These are phyloP conservation scores for Trichoderma sp. DNA, from an alignment of 2,329 filamentous ascomycete species.

Conservation along the genomic window DNA sequence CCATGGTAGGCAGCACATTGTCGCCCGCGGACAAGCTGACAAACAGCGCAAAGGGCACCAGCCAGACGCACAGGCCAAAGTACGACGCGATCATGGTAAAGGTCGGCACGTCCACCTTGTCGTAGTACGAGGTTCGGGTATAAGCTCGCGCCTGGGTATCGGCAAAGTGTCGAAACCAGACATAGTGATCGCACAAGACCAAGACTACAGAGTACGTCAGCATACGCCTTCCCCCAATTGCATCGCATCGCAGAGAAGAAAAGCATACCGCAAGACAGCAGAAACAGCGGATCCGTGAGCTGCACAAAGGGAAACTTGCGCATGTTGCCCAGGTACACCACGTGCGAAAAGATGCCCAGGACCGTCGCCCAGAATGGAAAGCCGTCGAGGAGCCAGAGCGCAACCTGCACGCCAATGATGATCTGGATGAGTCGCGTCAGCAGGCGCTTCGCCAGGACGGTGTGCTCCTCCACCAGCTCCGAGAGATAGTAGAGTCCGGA, in stretches of 20 bases:
- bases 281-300: slow-evolving; percentile 82
- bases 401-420: slow-evolving; percentile 71
- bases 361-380: slow-evolving; percentile 76
- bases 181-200: slow-evolving; percentile 86
- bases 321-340: slow-evolving; percentile 88
- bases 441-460: slow-evolving; percentile 86
- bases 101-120: slow-evolving; percentile 66
- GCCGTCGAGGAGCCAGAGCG: slow-evolving; percentile 80
- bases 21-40: slow-evolving; percentile 92
- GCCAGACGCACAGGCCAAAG: slow-evolving; percentile 95
- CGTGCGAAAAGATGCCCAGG: slow-evolving; percentile 77
- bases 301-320: slow-evolving; percentile 74
- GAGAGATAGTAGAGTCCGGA: slow-evolving; percentile 99
- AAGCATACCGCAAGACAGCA: slow-evolving; percentile 73
- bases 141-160: slow-evolving; percentile 60
- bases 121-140: slow-evolving; percentile 63
- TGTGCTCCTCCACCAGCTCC: slow-evolving; percentile 97
- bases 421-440: slow-evolving; percentile 82
- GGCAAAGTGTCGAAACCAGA: slow-evolving; percentile 96
- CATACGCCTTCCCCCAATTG: not conserved
- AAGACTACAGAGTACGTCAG: slow-evolving; percentile 56
- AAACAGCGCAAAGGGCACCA: slow-evolving; percentile 93
- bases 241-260: not conserved
- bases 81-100: slow-evolving; percentile 96
- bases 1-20: slow-evolving; percentile 92